Evolutionary conservation across 2,329 filamentous ascomycete genomes (phyloP).

Genomic region (Bretziella fagacearum): DNA sequence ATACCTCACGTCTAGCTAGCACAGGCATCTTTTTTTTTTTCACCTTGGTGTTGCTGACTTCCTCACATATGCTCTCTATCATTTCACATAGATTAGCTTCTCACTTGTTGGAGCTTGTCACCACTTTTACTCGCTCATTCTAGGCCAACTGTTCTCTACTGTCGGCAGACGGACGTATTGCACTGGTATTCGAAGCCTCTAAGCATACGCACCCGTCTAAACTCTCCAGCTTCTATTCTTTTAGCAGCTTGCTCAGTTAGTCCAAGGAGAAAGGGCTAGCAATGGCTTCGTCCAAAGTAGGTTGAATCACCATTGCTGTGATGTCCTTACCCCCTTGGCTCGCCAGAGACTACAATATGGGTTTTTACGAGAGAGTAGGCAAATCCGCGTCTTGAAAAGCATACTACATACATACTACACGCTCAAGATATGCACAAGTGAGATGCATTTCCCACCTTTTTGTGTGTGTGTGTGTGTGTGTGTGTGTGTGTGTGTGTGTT

Average conservation of each 20-base stretch:
- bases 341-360: slow-evolving; percentile 5
- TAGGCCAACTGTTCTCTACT: background rate
- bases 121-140: background rate
- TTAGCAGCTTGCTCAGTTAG: slow-evolving; percentile 12
- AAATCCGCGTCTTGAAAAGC: background rate
- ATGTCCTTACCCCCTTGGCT: slow-evolving; percentile 15
- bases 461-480: background rate
- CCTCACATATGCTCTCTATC: too few species aligned
- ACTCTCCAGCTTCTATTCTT: slow-evolving; percentile 12
- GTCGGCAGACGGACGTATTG: slow-evolving; percentile 9
- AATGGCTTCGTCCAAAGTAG: slow-evolving; percentile 16
- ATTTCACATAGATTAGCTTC: too few species aligned
- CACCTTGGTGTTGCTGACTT: background rate
- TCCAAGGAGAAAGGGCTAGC: slow-evolving; percentile 16
- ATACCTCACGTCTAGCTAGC: too few species aligned
- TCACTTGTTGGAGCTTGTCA: background rate
- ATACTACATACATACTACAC: background rate
- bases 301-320: slow-evolving; percentile 15
- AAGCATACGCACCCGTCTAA: slow-evolving; percentile 10
- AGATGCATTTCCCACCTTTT: background rate
- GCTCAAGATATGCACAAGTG: background rate
- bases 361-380: background rate
- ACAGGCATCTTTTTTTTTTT: background rate
- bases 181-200: background rate
- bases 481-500: background rate